Percentiles rank a stretch among this genome's conserved stretches.
phyloP scores from a whole-genome alignment of 176 grass and related monocot species.

The Rhynchospora pubera region DNA sequence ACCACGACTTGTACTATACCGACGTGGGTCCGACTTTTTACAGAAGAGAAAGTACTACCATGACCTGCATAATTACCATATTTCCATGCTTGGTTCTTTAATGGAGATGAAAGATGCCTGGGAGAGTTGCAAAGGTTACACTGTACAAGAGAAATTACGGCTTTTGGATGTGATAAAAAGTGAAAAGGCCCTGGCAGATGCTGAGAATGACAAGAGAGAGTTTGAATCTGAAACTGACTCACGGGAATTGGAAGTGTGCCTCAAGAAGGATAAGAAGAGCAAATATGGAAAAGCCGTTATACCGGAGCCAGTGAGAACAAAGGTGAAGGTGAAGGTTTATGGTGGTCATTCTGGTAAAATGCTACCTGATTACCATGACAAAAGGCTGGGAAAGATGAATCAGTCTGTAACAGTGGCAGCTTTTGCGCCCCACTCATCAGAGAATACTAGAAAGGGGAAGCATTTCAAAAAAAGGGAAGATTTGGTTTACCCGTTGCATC shows the following conservation, averaged over 20 bases:
- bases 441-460: conserved; percentile 41
- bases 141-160: conserved; percentile 52
- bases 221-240: conserved; percentile 21
- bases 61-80: conserved; percentile 63
- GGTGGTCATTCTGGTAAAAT: conserved; percentile 24
- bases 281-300: conserved; percentile 33
- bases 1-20: conserved; percentile 63
- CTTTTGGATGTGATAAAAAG: conserved; percentile 39
- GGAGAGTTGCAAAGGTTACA: conserved; percentile 45
- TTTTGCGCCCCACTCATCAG: conserved; percentile 42
- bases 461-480: conserved; percentile 36
- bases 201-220: conserved; percentile 5
- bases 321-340: conserved; percentile 39
- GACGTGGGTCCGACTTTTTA: conserved; percentile 32
- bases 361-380: conserved; percentile 39
- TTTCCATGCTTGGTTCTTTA: conserved; percentile 53
- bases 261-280: conserved; percentile 11
- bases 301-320: conserved; percentile 45
- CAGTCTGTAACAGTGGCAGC: conserved; percentile 62
- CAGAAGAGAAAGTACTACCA: conserved; percentile 71
- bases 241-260: conserved; percentile 1
- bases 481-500: conserved; percentile 8
- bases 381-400: conserved; percentile 22
- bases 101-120: conserved; percentile 66
- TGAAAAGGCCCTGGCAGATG: conserved; percentile 23